These are phyloP conservation scores for Botrytis hyacinthi DNA, from an alignment of 2,329 filamentous ascomycete genomes.

Conservation along the genomic window DNA sequence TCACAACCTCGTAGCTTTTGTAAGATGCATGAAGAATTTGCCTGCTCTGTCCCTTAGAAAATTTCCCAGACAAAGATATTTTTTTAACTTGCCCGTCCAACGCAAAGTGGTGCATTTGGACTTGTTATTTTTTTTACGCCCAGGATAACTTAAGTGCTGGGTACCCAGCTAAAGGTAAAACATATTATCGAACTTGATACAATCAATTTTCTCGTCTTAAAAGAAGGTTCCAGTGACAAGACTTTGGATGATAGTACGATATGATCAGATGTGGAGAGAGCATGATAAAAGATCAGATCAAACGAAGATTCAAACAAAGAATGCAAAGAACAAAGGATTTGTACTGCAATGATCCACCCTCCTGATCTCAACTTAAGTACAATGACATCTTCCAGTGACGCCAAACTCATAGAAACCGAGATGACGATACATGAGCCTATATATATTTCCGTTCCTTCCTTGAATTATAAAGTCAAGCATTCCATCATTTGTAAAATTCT, in stretches of 20 bases:
- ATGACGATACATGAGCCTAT: not conserved
- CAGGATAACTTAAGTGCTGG: not conserved
- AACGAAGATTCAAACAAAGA: not conserved
- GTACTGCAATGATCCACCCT: not conserved
- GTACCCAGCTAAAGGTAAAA: not conserved
- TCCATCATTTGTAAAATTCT: not conserved
- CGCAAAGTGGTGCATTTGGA: not conserved
- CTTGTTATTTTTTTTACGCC: not conserved
- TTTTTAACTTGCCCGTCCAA: not conserved
- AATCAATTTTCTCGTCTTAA: not conserved
- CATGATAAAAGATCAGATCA: not conserved
- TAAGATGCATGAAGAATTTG: not conserved
- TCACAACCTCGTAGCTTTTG: not conserved
- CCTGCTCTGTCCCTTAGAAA: not conserved
- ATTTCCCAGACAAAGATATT: not conserved
- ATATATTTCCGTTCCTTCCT: not conserved
- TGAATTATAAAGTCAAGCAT: not conserved
- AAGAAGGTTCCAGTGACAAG: not conserved
- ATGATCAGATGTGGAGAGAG: not conserved
- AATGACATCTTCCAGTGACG: not conserved
- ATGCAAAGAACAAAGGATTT: not conserved
- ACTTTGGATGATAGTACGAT: not conserved
- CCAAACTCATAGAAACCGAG: not conserved
- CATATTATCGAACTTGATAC: not conserved
- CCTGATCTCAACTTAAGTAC: not conserved